Evolutionary conservation across 805 yeast species (phyloP).

Genomic region (Maudiozyma turicensis): DNA sequence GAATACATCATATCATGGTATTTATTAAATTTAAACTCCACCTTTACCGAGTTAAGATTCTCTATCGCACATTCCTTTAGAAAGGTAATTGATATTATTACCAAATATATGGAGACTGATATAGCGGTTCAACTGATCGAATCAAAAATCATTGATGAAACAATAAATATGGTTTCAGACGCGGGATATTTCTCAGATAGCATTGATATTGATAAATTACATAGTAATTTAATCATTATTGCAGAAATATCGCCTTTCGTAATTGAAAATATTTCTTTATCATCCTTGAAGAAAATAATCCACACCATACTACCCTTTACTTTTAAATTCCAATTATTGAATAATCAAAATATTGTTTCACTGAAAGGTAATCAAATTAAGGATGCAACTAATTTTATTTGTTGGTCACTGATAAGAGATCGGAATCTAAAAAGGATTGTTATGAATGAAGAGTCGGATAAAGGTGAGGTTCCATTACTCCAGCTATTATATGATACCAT

Average conservation of each 20-base stretch:
- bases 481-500: constrained; percentile 20
- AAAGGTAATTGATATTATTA: constrained; percentile 29
- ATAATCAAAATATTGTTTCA: constrained; percentile 31
- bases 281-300: constrained; percentile 1
- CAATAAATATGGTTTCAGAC: constrained; percentile 4
- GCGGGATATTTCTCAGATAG: not conserved
- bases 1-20: constrained; percentile 43
- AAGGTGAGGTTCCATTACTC: not conserved
- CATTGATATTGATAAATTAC: constrained; percentile 27
- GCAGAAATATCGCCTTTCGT: constrained; percentile 27
- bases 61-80: constrained; percentile 59
- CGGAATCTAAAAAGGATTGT: not conserved
- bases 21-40: constrained; percentile 34
- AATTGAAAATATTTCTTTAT: constrained; percentile 3
- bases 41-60: constrained; percentile 51
- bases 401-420: constrained; percentile 64
- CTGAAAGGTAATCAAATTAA: constrained; percentile 60
- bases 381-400: constrained; percentile 75
- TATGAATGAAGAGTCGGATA: not conserved
- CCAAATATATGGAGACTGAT: constrained; percentile 22
- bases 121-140: constrained; percentile 18
- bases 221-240: constrained; percentile 28
- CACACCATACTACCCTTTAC: constrained; percentile 34
- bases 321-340: constrained; percentile 48
- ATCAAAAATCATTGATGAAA: constrained; percentile 22